Evolutionary conservation across 352 stramenopile species (phyloP), one percentile per base, ranked within the genome.

Genomic region (Globisporangium sylvaticum): DNA sequence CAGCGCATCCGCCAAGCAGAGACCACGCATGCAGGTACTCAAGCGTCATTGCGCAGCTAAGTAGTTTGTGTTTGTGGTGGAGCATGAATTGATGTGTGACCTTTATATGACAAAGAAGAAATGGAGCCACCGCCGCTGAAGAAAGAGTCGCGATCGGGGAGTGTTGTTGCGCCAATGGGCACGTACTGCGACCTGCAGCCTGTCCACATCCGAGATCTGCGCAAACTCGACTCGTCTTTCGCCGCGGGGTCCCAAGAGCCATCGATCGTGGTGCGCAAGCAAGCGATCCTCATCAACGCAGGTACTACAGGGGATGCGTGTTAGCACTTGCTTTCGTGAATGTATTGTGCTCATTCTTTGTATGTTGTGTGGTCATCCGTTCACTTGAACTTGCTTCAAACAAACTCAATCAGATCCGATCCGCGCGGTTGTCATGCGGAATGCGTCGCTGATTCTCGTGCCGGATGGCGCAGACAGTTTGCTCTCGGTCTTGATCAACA

Each of bases 151-250:
- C 68, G 44, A 1, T 58, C 62, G 3, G 63, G 63, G 1, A 67
- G 22, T 25, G 39, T 52, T 7, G 57, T 73, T 15, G 65, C 55
- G 7, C 68, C 57, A 1, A 37, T 78, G 22, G 72, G 68, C 0
- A 46, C 72, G 7, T 76, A 64, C 48, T 76, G 71, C 52, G 74
- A 78, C 15, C 58, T 83, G n/a, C 72, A 85, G 67, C 68, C 69
- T 20, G 71, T 85, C 9, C 77, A 85, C 52, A 80, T 77, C 69
- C 72, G 77, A 0, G 77, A 84, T 52, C 39, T 84, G 37, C 70
- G 77, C 24, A 77, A 84, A 25, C 65, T 84, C 27, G 75, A 83
- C 58, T 62, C 75, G 27, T 67, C 68, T 6, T 82, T 84, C 18
- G 61, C 71, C 39, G 69, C 62, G 7, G 62, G 56, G 1, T 67